phyloP scores from a whole-genome alignment of 345 rosid genomes.

The Angophora floribunda region DNA sequence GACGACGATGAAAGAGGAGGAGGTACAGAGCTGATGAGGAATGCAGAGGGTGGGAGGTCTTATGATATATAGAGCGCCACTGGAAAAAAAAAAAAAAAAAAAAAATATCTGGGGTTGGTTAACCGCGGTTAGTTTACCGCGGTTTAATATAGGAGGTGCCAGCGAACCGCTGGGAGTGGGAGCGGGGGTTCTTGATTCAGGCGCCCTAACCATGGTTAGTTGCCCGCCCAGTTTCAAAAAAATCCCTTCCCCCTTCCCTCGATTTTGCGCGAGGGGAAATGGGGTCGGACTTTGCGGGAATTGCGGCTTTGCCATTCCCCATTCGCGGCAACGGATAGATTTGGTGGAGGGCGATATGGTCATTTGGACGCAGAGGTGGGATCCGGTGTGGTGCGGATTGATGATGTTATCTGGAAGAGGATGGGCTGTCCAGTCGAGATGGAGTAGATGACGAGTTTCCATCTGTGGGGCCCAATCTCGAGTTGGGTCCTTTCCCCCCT shows the following conservation, averaged over 20 bases:
- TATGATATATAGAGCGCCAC: neutral
- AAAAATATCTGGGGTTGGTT: neutral
- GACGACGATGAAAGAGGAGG: neutral
- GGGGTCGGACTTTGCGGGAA: neutral
- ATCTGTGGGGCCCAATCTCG: neutral
- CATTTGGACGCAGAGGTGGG: neutral
- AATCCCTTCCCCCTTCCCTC: neutral
- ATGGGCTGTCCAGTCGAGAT: neutral
- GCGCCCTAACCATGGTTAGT: constrained; percentile 8
- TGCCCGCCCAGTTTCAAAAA: constrained; percentile 4
- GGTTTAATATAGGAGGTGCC: neutral
- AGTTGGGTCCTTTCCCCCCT: neutral
- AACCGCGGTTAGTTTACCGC: neutral
- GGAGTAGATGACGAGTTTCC: neutral
- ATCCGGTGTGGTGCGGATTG: neutral
- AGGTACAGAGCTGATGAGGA: neutral
- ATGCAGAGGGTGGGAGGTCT: neutral
- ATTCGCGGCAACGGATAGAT: neutral
- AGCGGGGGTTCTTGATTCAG: neutral
- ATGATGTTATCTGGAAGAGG: neutral
- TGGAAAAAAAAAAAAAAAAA: neutral
- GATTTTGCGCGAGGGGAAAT: neutral
- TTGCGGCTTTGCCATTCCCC: neutral
- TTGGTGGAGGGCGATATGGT: neutral
- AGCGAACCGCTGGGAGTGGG: neutral